Conservation (phyloP, 345 rosid species). For the Ceriops tagal region DNA sequence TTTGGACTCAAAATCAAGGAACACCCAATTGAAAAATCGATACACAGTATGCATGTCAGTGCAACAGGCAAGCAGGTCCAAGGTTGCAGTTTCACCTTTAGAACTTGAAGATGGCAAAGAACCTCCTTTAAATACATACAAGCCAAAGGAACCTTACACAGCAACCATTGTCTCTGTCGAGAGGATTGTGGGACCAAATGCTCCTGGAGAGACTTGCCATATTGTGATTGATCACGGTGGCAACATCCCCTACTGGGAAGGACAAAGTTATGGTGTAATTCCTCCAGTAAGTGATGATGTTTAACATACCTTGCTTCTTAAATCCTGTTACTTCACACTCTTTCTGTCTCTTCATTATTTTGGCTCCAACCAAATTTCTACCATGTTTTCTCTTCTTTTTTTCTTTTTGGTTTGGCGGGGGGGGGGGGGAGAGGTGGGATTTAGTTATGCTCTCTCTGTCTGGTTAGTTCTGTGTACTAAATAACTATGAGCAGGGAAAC, state of each 20-base stretch:
- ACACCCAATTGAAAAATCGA: slow-evolving; percentile 27
- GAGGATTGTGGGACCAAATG: slow-evolving; percentile 83
- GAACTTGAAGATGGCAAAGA: slow-evolving; percentile 70
- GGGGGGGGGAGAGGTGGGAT: neutral
- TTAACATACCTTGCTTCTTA: neutral
- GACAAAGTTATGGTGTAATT: slow-evolving; percentile 96
- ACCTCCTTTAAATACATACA: slow-evolving; percentile 68
- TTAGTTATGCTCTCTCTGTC: too few relatives aligned
- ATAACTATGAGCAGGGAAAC: too few relatives aligned
- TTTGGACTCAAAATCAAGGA: slow-evolving; percentile 44
- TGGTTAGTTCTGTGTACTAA: too few relatives aligned
- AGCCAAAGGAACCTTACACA: slow-evolving; percentile 88
- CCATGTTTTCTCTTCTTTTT: neutral
- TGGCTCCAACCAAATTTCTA: too few relatives aligned
- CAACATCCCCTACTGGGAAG: slow-evolving; percentile 99
- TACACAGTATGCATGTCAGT: slow-evolving; percentile 72
- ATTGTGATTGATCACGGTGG: slow-evolving; percentile 92
- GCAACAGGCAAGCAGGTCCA: slow-evolving; percentile 71
- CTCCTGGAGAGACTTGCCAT: slow-evolving; percentile 98
- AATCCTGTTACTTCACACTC: neutral
- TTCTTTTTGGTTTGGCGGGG: too few relatives aligned
- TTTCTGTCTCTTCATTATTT: neutral
- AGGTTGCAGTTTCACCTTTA: slow-evolving; percentile 71
- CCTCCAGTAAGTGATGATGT: slow-evolving; percentile 77
- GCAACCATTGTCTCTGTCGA: slow-evolving; percentile 92